phyloP scores from a whole-genome alignment of 164 flowering plant species.

The Macadamia integrifolia region DNA sequence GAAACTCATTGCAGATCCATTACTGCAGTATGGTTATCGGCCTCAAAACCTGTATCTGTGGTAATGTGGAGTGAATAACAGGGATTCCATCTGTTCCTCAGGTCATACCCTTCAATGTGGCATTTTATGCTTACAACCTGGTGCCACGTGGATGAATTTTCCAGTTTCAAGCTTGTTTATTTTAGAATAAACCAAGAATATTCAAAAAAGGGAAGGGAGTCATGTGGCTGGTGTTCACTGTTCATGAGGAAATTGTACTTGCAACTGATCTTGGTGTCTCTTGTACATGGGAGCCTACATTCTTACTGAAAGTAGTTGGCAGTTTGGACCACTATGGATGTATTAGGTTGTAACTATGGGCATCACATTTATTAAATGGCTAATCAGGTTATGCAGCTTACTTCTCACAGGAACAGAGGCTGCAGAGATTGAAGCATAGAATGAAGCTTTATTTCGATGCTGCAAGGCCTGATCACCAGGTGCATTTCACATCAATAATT shows the following conservation, averaged over 20 bases:
- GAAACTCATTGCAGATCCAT: no score
- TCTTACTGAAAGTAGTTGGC: neutral
- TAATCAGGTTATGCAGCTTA: constrained; percentile 2
- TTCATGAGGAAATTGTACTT: neutral
- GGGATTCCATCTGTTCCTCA: no score
- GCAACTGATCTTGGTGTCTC: neutral
- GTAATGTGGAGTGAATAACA: no score
- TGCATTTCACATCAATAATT: constrained; percentile 14
- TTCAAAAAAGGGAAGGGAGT: no score
- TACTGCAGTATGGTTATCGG: no score
- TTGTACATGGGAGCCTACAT: neutral
- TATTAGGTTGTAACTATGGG: neutral
- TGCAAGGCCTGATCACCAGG: constrained; percentile 78
- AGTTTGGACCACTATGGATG: neutral
- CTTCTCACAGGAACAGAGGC: constrained; percentile 58
- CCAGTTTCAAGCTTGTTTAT: no score
- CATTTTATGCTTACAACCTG: no score
- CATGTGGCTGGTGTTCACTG: no score
- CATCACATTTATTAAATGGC: neutral
- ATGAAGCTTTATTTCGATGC: constrained; percentile 69
- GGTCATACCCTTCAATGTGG: no score
- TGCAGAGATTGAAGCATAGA: constrained; percentile 54
- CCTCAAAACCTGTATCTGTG: no score
- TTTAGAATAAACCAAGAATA: no score
- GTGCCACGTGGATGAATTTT: no score